A percentile compares a stretch with the other conserved stretches of the same genome.
Evolutionary conservation across 2,329 filamentous ascomycete genomes (phyloP).

Genomic region (Fusarium sp.): DNA sequence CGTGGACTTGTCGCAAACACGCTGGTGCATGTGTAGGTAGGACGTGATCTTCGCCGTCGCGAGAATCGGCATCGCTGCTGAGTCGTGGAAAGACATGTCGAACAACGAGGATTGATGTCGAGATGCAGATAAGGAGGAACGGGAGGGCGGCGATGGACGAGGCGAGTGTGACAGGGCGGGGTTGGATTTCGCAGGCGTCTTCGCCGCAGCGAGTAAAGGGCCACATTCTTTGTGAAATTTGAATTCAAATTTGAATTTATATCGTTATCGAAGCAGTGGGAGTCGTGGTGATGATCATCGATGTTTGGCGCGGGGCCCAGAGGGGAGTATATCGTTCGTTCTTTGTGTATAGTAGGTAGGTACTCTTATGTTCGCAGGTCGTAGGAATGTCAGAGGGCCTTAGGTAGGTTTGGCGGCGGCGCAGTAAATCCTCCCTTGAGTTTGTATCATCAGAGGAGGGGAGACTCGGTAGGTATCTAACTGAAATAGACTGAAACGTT

Average conservation of each 20-base stretch:
- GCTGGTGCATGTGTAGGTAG: conserved; percentile 70
- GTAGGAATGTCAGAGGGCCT: neutral
- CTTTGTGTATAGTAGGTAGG: neutral
- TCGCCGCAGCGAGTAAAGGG: conserved; percentile 60
- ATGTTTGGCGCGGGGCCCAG: conserved; percentile 11
- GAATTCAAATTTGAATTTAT: neutral
- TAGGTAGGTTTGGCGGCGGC: neutral
- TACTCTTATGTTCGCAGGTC: neutral
- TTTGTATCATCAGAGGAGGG: neutral
- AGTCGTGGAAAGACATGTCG: conserved; percentile 79
- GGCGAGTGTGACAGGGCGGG: conserved; percentile 53
- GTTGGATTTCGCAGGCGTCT: conserved; percentile 63
- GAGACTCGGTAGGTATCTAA: neutral
- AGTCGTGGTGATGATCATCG: neutral
- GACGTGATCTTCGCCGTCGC: conserved; percentile 68
- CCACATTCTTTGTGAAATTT: conserved; percentile 46
- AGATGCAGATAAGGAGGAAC: conserved; percentile 75
- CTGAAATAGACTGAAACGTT: conserved; percentile 12
- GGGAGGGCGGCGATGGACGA: conserved; percentile 71
- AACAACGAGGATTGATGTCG: conserved; percentile 69
- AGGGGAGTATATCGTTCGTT: neutral
- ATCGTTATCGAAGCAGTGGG: neutral
- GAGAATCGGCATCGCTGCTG: conserved; percentile 59
- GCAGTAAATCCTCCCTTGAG: conserved; percentile 15
- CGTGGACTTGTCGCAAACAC: conserved; percentile 66